phyloP scores from a whole-genome alignment of 2,329 filamentous ascomycete genomes.

The Coleophoma eucalyptorum region DNA sequence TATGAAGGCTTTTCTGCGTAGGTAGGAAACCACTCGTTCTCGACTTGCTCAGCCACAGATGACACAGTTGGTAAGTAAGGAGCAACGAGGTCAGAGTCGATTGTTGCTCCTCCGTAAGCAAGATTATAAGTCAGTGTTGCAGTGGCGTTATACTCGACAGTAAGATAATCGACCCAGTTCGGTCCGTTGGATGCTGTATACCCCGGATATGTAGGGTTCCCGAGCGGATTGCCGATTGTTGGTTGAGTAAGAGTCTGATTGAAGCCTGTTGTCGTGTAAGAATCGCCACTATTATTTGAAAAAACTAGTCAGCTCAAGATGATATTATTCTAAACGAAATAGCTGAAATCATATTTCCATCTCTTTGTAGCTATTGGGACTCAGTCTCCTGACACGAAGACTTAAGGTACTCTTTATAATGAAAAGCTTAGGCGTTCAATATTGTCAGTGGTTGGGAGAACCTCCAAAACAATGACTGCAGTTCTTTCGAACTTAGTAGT shows the following conservation, averaged over 20 bases:
- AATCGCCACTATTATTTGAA: conserved; percentile 30
- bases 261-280: conserved; percentile 35
- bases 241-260: conserved; percentile 29
- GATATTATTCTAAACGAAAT: too few relatives aligned
- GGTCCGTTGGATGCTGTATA: conserved; percentile 41
- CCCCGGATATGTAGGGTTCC: conserved; percentile 35
- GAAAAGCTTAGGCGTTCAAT: too few relatives aligned
- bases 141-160: conserved; percentile 38
- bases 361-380: too few relatives aligned
- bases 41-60: conserved; percentile 33
- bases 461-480: too few relatives aligned
- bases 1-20: conserved; percentile 28
- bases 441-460: too few relatives aligned
- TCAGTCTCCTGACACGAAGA: too few relatives aligned
- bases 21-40: conserved; percentile 35
- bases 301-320: not conserved
- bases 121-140: conserved; percentile 46
- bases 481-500: too few relatives aligned
- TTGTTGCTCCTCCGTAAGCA: conserved; percentile 40
- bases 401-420: too few relatives aligned
- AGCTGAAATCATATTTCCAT: too few relatives aligned
- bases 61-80: conserved; percentile 31
- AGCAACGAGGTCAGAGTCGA: conserved; percentile 31
- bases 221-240: conserved; percentile 31
- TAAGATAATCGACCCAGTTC: conserved; percentile 51